These are phyloP conservation scores for Schizonepeta tenuifolia DNA, from an alignment of 257 asterid species.

Conservation along the genomic window DNA sequence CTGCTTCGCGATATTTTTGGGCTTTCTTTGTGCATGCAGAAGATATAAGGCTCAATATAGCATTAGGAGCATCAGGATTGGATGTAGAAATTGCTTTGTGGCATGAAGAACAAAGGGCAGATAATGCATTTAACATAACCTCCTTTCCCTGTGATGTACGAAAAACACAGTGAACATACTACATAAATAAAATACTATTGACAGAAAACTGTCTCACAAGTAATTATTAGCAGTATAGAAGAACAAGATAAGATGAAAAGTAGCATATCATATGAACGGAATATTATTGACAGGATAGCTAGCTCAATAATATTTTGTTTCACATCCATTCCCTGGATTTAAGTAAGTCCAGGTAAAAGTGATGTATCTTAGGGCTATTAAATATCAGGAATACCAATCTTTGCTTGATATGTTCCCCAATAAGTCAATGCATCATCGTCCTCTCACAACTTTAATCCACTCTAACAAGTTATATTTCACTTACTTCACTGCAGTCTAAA, in stretches of 20 bases:
- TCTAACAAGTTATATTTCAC: neutral
- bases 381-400: constrained; percentile 4
- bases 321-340: constrained; percentile 1
- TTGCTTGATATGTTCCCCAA: constrained; percentile 1
- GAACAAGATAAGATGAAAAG: constrained; percentile 16
- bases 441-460: constrained; percentile 1
- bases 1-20: constrained; percentile 88
- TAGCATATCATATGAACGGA: constrained; percentile 15
- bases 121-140: constrained; percentile 70
- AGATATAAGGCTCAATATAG: constrained; percentile 69
- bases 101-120: constrained; percentile 83
- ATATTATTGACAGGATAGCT: constrained; percentile 9
- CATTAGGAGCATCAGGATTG: constrained; percentile 66
- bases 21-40: constrained; percentile 81
- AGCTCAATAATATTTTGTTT: constrained; percentile 13
- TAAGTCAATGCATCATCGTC: constrained; percentile 8
- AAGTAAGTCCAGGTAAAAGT: constrained; percentile 18
- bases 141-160: constrained; percentile 82
- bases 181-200: constrained; percentile 12
- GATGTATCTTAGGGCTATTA: neutral
- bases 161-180: constrained; percentile 25
- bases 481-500: constrained; percentile 1
- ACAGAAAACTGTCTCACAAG: constrained; percentile 9
- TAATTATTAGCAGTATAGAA: neutral
- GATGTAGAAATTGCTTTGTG: constrained; percentile 69